phyloP scores from a whole-genome alignment of 345 rosid genomes.

The Moricandia arvensis region DNA sequence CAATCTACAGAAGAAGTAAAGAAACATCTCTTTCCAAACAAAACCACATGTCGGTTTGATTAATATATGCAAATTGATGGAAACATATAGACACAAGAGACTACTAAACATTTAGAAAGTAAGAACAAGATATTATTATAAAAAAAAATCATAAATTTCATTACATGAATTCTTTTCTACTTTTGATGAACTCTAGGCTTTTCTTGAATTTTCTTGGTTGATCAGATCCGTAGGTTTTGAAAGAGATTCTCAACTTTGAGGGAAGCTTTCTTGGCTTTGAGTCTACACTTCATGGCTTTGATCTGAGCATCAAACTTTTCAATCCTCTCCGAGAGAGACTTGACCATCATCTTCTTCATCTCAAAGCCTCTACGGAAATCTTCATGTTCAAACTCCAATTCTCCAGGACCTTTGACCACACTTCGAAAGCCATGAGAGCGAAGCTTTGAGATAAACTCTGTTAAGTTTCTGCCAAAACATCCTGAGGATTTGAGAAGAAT shows the following conservation, averaged over 20 bases:
- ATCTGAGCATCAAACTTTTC: too few relatives aligned
- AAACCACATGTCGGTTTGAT: neutral
- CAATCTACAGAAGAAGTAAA: neutral
- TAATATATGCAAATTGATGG: neutral
- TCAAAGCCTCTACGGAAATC: neutral
- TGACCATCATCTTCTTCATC: too few relatives aligned
- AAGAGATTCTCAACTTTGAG: too few relatives aligned
- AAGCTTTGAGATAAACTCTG: too few relatives aligned
- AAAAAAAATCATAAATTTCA: too few relatives aligned
- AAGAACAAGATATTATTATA: neutral
- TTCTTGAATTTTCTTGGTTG: neutral
- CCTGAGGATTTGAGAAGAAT: too few relatives aligned
- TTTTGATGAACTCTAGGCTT: neutral
- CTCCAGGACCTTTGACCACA: neutral
- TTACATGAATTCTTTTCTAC: neutral
- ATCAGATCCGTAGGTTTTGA: too few relatives aligned
- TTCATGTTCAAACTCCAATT: neutral
- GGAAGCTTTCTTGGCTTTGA: too few relatives aligned
- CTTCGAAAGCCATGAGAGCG: neutral
- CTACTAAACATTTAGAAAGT: neutral
- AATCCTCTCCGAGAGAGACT: too few relatives aligned
- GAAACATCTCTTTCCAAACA: neutral
- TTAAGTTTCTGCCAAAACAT: too few relatives aligned
- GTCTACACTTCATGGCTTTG: too few relatives aligned
- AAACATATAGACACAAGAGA: neutral